Evolutionary conservation across 1,139 yeast species (phyloP).

Genomic region (Magnusiomyces fungicola): DNA sequence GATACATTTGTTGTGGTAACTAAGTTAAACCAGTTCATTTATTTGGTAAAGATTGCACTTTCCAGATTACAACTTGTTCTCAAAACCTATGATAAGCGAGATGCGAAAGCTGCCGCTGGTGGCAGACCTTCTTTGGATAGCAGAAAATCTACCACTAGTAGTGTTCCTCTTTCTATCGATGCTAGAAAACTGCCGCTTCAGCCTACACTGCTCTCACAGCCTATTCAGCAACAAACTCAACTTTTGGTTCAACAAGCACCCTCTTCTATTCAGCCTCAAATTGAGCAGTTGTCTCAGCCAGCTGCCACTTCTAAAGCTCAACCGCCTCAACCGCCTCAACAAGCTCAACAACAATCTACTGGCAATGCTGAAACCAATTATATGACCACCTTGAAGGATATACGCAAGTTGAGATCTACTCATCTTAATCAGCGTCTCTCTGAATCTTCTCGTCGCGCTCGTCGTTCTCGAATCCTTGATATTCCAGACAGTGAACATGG

Average conservation of each 20-base stretch:
- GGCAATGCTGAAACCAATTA: constrained; percentile 41
- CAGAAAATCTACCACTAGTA: background rate
- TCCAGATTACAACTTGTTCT: constrained; percentile 69
- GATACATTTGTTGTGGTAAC: constrained; percentile 55
- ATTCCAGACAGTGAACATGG: constrained; percentile 35
- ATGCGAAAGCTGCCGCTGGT: constrained; percentile 18
- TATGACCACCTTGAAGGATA: constrained; percentile 66
- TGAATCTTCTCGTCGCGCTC: constrained; percentile 49
- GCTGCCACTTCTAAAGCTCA: constrained; percentile 2
- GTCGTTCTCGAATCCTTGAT: constrained; percentile 48
- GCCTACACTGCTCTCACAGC: background rate
- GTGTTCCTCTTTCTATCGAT: background rate
- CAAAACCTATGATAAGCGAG: constrained; percentile 36
- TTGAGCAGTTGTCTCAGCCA: background rate
- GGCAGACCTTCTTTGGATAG: constrained; percentile 1
- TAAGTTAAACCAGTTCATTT: constrained; percentile 65
- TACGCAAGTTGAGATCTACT: constrained; percentile 66
- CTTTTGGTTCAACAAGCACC: constrained; percentile 3
- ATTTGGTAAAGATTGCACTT: constrained; percentile 74
- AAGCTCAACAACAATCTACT: constrained; percentile 8
- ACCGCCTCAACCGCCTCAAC: constrained; percentile 7
- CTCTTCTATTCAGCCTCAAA: constrained; percentile 11
- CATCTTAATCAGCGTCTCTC: constrained; percentile 62
- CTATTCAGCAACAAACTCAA: constrained; percentile 1
- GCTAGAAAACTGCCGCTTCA: background rate